Evolutionary conservation across 352 stramenopile genomes (phyloP).

Genomic region (Thalassiosira hispida): DNA sequence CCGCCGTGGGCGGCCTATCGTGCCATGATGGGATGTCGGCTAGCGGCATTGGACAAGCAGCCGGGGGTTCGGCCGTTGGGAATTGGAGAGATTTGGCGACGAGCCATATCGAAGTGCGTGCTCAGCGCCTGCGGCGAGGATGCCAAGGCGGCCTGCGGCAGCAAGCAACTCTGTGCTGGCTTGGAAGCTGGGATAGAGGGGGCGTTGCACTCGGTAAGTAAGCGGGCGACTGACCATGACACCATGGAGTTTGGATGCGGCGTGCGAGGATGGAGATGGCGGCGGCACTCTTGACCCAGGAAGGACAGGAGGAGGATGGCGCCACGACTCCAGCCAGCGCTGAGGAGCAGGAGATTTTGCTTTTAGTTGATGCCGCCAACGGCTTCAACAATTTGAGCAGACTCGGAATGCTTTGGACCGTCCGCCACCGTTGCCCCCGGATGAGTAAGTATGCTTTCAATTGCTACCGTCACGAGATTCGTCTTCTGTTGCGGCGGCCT

Average conservation of each 20-base stretch:
- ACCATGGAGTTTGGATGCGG: background rate
- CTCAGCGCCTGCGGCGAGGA: background rate
- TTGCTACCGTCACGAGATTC: slow-evolving; percentile 1
- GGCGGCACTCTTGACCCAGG: background rate
- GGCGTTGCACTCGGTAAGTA: slow-evolving; percentile 21
- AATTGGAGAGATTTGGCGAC: slow-evolving; percentile 37
- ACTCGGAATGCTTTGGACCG: slow-evolving; percentile 40
- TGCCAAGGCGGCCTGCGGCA: slow-evolving; percentile 25
- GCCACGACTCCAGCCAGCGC: too few species aligned
- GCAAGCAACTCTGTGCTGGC: slow-evolving; percentile 44
- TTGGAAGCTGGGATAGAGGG: slow-evolving; percentile 52
- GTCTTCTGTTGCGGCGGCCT: background rate
- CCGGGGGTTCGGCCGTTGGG: slow-evolving; percentile 47
- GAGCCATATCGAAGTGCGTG: background rate
- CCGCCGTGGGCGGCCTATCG: slow-evolving; percentile 49
- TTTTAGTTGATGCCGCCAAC: slow-evolving; percentile 43
- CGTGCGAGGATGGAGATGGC: background rate
- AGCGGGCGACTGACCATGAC: background rate
- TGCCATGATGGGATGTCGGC: slow-evolving; percentile 19
- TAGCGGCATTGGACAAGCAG: slow-evolving; percentile 44
- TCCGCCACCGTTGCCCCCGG: background rate
- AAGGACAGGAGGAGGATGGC: background rate
- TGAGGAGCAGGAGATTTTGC: background rate
- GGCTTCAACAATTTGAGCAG: slow-evolving; percentile 44
- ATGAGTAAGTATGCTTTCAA: background rate